phyloP scores from a whole-genome alignment of 1,139 yeast species.

The Sugiyamaella sp. region DNA sequence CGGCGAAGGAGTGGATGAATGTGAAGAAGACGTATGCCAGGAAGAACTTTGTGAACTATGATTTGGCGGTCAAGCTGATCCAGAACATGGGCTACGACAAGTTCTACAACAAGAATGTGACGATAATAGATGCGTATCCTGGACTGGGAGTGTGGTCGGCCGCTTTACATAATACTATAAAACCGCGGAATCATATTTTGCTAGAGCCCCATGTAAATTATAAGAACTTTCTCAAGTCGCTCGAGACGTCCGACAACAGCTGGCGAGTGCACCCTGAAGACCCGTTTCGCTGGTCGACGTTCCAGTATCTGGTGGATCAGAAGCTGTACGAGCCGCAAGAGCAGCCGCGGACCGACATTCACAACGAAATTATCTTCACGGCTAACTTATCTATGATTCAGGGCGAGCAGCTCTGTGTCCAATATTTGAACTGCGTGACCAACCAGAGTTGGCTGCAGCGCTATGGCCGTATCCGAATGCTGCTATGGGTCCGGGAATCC shows the following conservation, averaged over 20 bases:
- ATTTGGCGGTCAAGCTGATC: slow-evolving; percentile 27
- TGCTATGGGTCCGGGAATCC: slow-evolving; percentile 60
- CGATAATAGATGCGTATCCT: slow-evolving; percentile 68
- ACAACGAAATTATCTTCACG: slow-evolving; percentile 62
- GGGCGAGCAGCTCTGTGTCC: slow-evolving; percentile 74
- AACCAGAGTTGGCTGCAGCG: slow-evolving; percentile 74
- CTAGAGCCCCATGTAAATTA: slow-evolving; percentile 56
- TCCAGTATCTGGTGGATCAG: slow-evolving; percentile 47
- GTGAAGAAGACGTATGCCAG: slow-evolving; percentile 33
- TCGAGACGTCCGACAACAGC: slow-evolving; percentile 27
- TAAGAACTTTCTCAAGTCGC: slow-evolving; percentile 30
- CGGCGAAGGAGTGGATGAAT: slow-evolving; percentile 22
- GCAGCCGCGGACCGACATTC: slow-evolving; percentile 51
- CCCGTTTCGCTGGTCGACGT: slow-evolving; percentile 72
- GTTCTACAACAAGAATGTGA: slow-evolving; percentile 51
- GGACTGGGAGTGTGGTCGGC: slow-evolving; percentile 47
- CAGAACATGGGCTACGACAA: slow-evolving; percentile 23
- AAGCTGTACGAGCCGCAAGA: slow-evolving; percentile 48
- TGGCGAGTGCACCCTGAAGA: slow-evolving; percentile 39
- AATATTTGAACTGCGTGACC: slow-evolving; percentile 72
- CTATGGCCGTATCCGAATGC: slow-evolving; percentile 73
- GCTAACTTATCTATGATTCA: slow-evolving; percentile 63
- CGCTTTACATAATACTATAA: slow-evolving; percentile 56
- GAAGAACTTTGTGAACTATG: slow-evolving; percentile 32
- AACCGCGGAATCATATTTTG: slow-evolving; percentile 63